Evolutionary conservation across 2,329 filamentous ascomycete species (phyloP).

Genomic region (Aureobasidium sp.): DNA sequence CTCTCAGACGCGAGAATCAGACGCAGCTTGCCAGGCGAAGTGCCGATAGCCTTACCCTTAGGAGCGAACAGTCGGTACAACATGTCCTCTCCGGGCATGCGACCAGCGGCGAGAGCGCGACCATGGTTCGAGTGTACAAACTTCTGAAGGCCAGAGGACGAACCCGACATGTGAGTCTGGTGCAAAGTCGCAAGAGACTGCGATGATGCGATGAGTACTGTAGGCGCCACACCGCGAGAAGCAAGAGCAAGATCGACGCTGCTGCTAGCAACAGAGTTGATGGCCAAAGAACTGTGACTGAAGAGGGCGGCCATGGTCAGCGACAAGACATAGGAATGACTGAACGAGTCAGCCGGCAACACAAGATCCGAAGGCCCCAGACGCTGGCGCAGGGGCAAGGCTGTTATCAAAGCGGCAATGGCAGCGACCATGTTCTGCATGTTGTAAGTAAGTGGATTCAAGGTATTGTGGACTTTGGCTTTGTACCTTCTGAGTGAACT

Average conservation of each 20-base stretch:
- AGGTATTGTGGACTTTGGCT: neutral
- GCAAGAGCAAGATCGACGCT: conserved; percentile 64
- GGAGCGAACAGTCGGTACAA: conserved; percentile 55
- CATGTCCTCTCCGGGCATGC: conserved; percentile 60
- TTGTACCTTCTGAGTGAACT: conserved; percentile 62
- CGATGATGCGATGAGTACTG: conserved; percentile 71
- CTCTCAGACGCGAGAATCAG: conserved; percentile 73
- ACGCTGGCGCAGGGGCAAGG: conserved; percentile 66
- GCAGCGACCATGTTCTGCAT: conserved; percentile 74
- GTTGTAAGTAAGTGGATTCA: neutral
- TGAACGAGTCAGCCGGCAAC: conserved; percentile 73
- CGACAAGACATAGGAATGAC: conserved; percentile 68
- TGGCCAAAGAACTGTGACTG: conserved; percentile 73
- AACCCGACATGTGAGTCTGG: conserved; percentile 46
- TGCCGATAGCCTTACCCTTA: conserved; percentile 48
- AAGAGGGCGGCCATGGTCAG: conserved; percentile 77
- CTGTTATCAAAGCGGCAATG: conserved; percentile 66
- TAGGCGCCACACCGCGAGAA: conserved; percentile 67
- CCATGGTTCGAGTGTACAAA: conserved; percentile 65
- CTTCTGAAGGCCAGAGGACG: conserved; percentile 54
- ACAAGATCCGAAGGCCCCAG: conserved; percentile 70
- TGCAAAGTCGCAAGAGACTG: conserved; percentile 63
- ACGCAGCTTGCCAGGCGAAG: conserved; percentile 64
- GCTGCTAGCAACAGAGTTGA: conserved; percentile 78
- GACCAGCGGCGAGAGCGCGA: conserved; percentile 61